Evolutionary conservation across 169 alveolate species (phyloP).

Genomic region (Plasmodium vivax): DNA sequence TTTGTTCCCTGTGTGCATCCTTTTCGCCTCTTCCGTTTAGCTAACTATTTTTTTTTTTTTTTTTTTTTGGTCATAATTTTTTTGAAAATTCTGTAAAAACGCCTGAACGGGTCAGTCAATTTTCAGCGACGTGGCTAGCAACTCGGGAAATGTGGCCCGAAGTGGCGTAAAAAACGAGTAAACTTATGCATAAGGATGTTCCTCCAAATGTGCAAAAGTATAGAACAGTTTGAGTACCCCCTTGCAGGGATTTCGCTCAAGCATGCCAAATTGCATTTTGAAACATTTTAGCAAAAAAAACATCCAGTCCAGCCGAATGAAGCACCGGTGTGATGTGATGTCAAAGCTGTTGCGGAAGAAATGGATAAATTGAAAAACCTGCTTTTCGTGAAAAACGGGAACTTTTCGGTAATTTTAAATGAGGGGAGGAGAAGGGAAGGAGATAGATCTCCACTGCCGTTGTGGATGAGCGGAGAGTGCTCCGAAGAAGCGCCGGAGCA

Average conservation of each 20-base stretch:
- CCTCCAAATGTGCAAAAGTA: not conserved
- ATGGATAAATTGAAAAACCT: constrained; percentile 62
- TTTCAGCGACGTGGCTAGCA: not conserved
- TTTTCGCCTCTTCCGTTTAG: not conserved
- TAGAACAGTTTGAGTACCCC: not conserved
- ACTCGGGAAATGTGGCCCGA: not conserved
- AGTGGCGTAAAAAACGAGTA: not conserved
- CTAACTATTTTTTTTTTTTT: not conserved
- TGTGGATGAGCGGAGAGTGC: not conserved
- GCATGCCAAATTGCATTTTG: not conserved
- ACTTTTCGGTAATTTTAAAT: constrained; percentile 55
- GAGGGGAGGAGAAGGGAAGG: not conserved
- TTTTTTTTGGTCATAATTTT: not conserved
- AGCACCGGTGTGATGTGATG: not conserved
- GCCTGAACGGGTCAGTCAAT: not conserved
- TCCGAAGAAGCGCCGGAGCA: not conserved
- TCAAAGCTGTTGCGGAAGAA: not conserved
- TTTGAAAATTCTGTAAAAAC: not conserved
- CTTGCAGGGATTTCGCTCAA: not conserved
- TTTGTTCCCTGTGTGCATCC: not conserved
- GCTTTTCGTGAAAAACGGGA: constrained; percentile 64
- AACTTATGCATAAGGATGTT: not conserved
- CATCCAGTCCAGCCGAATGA: not conserved
- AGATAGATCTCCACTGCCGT: not conserved
- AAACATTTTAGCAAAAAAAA: not conserved